Percentiles rank a stretch among this genome's conserved stretches.
phyloP scores from a whole-genome alignment of 768 basidiomycete genomes.

The Tricholoma matsutake region DNA sequence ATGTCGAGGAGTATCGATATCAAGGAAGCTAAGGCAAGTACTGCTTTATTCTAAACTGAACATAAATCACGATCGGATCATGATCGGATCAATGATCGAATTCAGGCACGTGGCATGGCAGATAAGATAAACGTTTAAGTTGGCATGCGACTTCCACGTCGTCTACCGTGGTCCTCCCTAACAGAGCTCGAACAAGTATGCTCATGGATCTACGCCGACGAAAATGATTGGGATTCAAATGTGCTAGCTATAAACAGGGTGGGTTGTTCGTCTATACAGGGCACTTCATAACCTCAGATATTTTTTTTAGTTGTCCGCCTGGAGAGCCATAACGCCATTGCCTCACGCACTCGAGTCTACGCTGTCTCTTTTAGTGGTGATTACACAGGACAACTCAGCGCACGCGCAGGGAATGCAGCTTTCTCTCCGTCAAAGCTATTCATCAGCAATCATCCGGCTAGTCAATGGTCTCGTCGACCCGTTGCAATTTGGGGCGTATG shows the following conservation, averaged over 20 bases:
- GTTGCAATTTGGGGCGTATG: slow-evolving; percentile 84
- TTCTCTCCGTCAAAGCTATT: slow-evolving; percentile 71
- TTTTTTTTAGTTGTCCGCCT: slow-evolving; percentile 63
- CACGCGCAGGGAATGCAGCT: slow-evolving; percentile 34
- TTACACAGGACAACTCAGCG: slow-evolving; percentile 48
- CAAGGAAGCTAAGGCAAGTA: no score
- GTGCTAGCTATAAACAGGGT: slow-evolving; percentile 63
- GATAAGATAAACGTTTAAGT: slow-evolving; percentile 16
- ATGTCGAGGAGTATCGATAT: no score
- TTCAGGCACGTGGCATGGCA: slow-evolving; percentile 1
- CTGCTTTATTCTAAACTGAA: slow-evolving; percentile 11
- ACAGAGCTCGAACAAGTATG: slow-evolving; percentile 74
- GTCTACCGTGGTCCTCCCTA: slow-evolving; percentile 74
- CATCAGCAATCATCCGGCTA: slow-evolving; percentile 79
- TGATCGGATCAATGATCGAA: background rate
- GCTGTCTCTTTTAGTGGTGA: slow-evolving; percentile 56
- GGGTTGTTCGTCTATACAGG: slow-evolving; percentile 19
- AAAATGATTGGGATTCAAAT: slow-evolving; percentile 56
- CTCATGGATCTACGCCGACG: slow-evolving; percentile 69
- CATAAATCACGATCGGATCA: slow-evolving; percentile 18
- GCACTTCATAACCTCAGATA: slow-evolving; percentile 3
- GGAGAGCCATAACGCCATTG: slow-evolving; percentile 71
- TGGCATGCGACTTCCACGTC: slow-evolving; percentile 69
- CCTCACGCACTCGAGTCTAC: slow-evolving; percentile 81
- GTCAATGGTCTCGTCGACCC: slow-evolving; percentile 97